Conservation (phyloP, 2,329 filamentous ascomycete genomes). For the Cytospora chrysosperma region DNA sequence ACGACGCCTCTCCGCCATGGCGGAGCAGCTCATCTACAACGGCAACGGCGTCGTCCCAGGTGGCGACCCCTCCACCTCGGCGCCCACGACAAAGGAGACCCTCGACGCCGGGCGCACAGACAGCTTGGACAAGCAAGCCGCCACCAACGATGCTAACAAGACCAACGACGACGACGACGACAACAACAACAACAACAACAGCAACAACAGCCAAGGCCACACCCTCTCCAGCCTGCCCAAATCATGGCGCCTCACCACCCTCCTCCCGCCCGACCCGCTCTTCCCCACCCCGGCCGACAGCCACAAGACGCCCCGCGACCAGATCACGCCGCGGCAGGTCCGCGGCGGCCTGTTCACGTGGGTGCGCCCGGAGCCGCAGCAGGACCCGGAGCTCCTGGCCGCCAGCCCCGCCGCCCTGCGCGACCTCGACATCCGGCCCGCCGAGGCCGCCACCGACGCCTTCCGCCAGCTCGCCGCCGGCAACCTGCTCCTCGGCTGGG, state of each 20-base stretch:
- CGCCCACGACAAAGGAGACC: constrained; percentile 3
- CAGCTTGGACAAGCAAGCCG: constrained; percentile 9
- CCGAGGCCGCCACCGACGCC: constrained; percentile 67
- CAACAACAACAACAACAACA: constrained; percentile 29
- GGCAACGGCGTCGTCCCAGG: constrained; percentile 16
- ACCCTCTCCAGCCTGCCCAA: constrained; percentile 59
- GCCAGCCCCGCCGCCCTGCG: constrained; percentile 76
- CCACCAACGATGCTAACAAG: too few relatives aligned
- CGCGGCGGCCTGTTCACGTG: constrained; percentile 85
- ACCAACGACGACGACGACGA: constrained; percentile 32
- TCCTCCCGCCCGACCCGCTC: constrained; percentile 70
- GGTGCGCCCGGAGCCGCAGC: constrained; percentile 74
- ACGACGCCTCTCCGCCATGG: constrained; percentile 16
- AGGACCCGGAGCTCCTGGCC: constrained; percentile 74
- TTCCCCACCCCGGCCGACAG: constrained; percentile 81
- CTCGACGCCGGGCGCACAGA: constrained; percentile 8
- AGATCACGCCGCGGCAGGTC: constrained; percentile 79
- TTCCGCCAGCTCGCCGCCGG: constrained; percentile 79
- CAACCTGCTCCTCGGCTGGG: constrained; percentile 78
- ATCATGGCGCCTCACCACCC: constrained; percentile 63
- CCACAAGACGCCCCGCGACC: constrained; percentile 73
- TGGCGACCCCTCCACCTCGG: not conserved
- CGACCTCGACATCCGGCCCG: constrained; percentile 73
- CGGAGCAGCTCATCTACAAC: constrained; percentile 19
- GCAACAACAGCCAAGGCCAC: constrained; percentile 33